Conservation (phyloP, 495 filamentous ascomycete species). For the Choiromyces venosus region DNA sequence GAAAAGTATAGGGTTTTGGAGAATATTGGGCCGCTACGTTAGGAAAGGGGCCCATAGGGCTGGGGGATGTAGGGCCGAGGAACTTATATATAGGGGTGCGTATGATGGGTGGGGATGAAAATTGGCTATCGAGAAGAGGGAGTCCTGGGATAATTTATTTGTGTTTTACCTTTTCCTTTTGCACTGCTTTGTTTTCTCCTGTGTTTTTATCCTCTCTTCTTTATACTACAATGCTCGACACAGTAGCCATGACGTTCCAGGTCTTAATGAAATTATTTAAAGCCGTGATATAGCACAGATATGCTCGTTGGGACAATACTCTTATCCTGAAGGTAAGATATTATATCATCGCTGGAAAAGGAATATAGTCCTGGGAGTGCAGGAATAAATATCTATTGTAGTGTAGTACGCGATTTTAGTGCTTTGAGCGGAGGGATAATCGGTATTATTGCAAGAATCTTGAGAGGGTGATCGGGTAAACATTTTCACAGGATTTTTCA, state of each 20-base stretch:
- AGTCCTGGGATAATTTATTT: not conserved
- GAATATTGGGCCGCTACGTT: not conserved
- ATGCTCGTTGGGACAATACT: not conserved
- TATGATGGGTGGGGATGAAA: not conserved
- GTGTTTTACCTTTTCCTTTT: not conserved
- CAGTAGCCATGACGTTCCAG: not conserved
- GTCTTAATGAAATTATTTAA: not conserved
- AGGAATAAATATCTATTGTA: too few relatives aligned
- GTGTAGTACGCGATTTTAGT: too few relatives aligned
- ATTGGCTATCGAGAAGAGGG: not conserved
- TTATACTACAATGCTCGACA: not conserved
- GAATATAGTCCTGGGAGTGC: too few relatives aligned
- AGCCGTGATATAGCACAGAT: not conserved
- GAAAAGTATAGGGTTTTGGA: not conserved
- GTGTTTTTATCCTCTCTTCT: not conserved
- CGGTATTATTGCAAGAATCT: too few relatives aligned
- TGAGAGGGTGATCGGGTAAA: too few relatives aligned
- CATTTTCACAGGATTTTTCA: too few relatives aligned
- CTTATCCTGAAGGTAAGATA: not conserved
- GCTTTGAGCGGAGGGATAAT: too few relatives aligned
- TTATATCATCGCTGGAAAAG: not conserved
- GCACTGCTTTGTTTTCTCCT: not conserved
- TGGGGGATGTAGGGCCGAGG: not conserved
- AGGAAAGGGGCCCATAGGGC: not conserved
- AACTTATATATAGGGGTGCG: not conserved